phyloP scores from a whole-genome alignment of 2,329 filamentous ascomycete genomes.

The Mollisia scopiformis region DNA sequence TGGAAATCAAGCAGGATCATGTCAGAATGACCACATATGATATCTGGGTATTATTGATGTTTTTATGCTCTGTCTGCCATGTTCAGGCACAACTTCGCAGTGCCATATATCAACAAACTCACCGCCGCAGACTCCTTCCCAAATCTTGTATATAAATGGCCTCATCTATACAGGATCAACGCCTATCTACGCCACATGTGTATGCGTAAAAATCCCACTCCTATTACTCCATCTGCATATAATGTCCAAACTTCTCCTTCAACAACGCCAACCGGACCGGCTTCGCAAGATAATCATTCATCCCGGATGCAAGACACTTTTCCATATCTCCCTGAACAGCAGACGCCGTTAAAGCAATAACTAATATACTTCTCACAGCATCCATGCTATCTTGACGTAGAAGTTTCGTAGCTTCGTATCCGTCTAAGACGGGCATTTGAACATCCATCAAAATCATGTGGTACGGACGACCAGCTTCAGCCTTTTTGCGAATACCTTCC shows the following conservation, averaged over 20 bases:
- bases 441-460: slow-evolving; percentile 94
- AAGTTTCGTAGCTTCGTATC: slow-evolving; percentile 85
- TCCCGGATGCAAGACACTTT: slow-evolving; percentile 88
- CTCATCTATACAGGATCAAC: background rate
- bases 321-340: slow-evolving; percentile 95
- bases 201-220: too few relatives aligned
- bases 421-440: slow-evolving; percentile 91
- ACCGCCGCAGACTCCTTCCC: too few relatives aligned
- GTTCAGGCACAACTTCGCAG: too few relatives aligned
- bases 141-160: background rate
- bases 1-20: too few relatives aligned
- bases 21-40: too few relatives aligned
- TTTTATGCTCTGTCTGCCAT: too few relatives aligned
- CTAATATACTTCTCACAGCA: slow-evolving; percentile 76
- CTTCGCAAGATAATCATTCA: slow-evolving; percentile 98
- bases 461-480: slow-evolving; percentile 74
- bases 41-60: too few relatives aligned
- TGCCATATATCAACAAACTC: too few relatives aligned
- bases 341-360: slow-evolving; percentile 95
- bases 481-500: slow-evolving; percentile 77
- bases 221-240: slow-evolving; percentile 44
- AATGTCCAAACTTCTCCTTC: slow-evolving; percentile 76
- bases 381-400: slow-evolving; percentile 77
- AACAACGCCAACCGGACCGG: slow-evolving; percentile 87
- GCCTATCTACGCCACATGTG: background rate